Percentiles rank a stretch among this genome's conserved stretches.
phyloP scores from a whole-genome alignment of 2,329 filamentous ascomycete genomes.

The Alternaria novae-zelandiae region DNA sequence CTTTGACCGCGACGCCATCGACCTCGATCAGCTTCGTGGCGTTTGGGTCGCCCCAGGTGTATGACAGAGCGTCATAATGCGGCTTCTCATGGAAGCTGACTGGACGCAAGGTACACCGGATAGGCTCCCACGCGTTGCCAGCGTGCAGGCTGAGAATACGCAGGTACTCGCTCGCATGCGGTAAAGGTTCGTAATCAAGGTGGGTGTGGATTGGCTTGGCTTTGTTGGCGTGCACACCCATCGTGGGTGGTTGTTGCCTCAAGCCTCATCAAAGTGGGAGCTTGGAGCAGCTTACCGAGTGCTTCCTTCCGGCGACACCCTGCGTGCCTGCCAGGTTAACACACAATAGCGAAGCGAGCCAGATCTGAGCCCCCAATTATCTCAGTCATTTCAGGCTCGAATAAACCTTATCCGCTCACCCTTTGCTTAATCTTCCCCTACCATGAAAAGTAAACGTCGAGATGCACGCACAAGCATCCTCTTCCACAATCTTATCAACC shows the following conservation, averaged over 20 bases:
- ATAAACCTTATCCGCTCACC: neutral
- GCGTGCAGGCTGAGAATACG: neutral
- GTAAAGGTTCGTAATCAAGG: neutral
- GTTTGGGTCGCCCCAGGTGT: slow-evolving; percentile 7
- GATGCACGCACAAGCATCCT: neutral
- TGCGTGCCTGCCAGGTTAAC: neutral
- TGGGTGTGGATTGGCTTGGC: neutral
- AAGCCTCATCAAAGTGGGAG: neutral
- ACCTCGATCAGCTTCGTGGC: neutral
- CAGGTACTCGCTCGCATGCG: neutral
- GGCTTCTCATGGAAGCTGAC: slow-evolving; percentile 3
- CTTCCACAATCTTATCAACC: neutral
- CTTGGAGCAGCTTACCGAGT: neutral
- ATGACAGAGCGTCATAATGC: slow-evolving; percentile 14
- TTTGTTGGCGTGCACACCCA: neutral
- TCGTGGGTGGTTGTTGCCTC: neutral
- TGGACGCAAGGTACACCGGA: neutral
- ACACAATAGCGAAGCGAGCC: neutral
- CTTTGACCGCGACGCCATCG: neutral
- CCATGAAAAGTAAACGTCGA: neutral
- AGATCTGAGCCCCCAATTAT: neutral
- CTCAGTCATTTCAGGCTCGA: neutral
- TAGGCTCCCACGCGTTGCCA: neutral
- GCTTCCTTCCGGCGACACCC: neutral
- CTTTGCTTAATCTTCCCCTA: neutral